Evolutionary conservation across 768 basidiomycete species (phyloP), one percentile per base, ranked within the genome.

Genomic region (Kwoniella newhampshirensis): DNA sequence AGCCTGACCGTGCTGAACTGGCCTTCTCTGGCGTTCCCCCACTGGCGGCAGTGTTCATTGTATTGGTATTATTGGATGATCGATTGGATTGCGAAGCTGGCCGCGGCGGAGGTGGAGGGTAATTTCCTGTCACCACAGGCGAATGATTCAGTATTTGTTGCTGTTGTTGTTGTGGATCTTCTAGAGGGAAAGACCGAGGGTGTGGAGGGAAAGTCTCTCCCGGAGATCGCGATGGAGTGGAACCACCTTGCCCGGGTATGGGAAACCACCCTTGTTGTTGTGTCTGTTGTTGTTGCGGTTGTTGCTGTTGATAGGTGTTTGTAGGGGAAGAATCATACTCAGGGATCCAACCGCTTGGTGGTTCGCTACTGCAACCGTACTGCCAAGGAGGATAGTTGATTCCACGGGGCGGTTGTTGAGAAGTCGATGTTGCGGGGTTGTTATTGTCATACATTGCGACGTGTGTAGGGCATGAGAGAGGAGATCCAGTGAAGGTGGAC

Each of bases 1-100:
- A 17, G 8, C 18, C 27, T 13, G 26, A 26, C 15, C 11, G 15
- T 17, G 26, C 17, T 18, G 47, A 18, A 9, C 41, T 40, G 17
- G 51, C 36, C 18, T 52, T 52, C n/a, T 27, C 41, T 1, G 51
- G 51, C 12, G 51, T 47, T 12, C 32, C 7, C 13, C 40, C 21
- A 12, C 30, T 36, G 20, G 28, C 21, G 18, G 15, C 26, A n/a
- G n/a, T n/a, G n/a, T n/a, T n/a, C n/a, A n/a, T n/a, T 17, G 51
- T 42, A 15, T 18, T 26, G 12, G 17, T 40, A 20, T 39, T 55
- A 4, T 44, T 44, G 11, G 54, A 55, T 3, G 25, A 11, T 13
- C 27, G 17, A 8, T 1, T 28, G 11, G 54, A 55, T 28, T 21
- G 15, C 4, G n/a, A 6, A 20, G 54, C 35, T 2, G 42, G 4